A percentile compares a stretch with the other conserved stretches of the same genome.
phyloP scores from a whole-genome alignment of 169 alveolate genomes.

The Babesia divergens region DNA sequence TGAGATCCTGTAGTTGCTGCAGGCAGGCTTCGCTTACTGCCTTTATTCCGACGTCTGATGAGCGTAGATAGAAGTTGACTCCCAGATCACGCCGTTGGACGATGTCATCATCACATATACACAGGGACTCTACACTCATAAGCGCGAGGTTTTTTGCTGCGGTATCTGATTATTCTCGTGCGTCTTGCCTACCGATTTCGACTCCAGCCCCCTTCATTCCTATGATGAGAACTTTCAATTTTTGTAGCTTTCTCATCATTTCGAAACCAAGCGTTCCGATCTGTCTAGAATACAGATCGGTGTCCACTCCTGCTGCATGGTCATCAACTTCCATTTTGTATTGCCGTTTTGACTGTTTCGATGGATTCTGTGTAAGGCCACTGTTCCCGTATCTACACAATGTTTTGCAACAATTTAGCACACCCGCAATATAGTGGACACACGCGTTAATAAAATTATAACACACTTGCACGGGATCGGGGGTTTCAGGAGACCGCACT shows the following conservation, averaged over 20 bases:
- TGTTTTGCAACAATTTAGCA: too few species aligned
- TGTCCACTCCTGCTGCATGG: constrained; percentile 78
- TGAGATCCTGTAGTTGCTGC: constrained; percentile 85
- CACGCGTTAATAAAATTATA: too few species aligned
- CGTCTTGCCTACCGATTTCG: constrained; percentile 50
- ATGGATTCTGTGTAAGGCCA: not conserved
- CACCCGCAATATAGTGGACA: too few species aligned
- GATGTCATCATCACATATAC: constrained; percentile 85
- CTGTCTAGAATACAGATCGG: constrained; percentile 95
- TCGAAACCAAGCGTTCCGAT: constrained; percentile 99
- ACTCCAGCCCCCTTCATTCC: constrained; percentile 92
- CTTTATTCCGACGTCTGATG: constrained; percentile 83
- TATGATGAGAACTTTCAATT: constrained; percentile 88
- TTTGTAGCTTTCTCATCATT: constrained; percentile 92
- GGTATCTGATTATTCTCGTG: constrained; percentile 72
- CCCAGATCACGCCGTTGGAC: constrained; percentile 88
- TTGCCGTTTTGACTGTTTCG: not conserved
- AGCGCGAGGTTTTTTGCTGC: constrained; percentile 93
- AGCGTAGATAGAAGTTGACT: constrained; percentile 88
- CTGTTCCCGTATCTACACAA: too few species aligned
- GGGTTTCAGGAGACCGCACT: too few species aligned
- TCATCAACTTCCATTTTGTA: constrained; percentile 34
- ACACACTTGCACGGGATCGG: too few species aligned
- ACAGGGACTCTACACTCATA: constrained; percentile 93
- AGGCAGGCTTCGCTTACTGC: constrained; percentile 85